phyloP scores from a whole-genome alignment of 768 basidiomycete species.

The Boletus reticuloceps region DNA sequence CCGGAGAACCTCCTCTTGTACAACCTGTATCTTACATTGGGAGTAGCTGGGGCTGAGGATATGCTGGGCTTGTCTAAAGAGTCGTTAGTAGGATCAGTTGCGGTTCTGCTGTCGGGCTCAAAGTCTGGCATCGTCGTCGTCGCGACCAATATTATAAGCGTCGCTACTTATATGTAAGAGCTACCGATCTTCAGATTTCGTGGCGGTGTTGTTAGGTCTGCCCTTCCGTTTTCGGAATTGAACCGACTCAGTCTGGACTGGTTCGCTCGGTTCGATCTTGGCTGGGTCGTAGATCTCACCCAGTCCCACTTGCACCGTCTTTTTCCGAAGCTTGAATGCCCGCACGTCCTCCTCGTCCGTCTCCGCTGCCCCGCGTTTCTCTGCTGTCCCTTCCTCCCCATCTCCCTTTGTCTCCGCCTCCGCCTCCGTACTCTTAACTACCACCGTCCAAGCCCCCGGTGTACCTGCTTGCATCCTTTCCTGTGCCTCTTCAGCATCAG shows the following conservation, averaged over 20 bases:
- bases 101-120: not conserved
- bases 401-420: not conserved
- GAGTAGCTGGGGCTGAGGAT: not conserved
- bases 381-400: conserved; percentile 30
- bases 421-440: conserved; percentile 28
- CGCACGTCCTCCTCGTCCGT: conserved; percentile 53
- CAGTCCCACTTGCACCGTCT: conserved; percentile 54
- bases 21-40: conserved; percentile 45
- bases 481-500: conserved; percentile 69
- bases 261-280: conserved; percentile 14
- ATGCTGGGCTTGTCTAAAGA: not conserved
- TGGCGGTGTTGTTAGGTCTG: not conserved
- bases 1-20: conserved; percentile 73
- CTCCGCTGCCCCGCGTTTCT: conserved; percentile 33
- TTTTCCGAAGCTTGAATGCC: conserved; percentile 67
- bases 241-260: conserved; percentile 1
- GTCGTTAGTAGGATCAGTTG: not conserved
- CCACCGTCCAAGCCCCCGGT: conserved; percentile 76
- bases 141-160: not conserved
- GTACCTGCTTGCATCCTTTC: conserved; percentile 62
- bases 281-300: conserved; percentile 85
- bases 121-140: not conserved
- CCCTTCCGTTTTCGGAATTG: conserved; percentile 23
- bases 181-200: not conserved
- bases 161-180: too few species aligned